Evolutionary conservation across 2,329 filamentous ascomycete genomes (phyloP), one percentile per base, ranked within the genome.

Genomic region (Nothopassalora personata): DNA sequence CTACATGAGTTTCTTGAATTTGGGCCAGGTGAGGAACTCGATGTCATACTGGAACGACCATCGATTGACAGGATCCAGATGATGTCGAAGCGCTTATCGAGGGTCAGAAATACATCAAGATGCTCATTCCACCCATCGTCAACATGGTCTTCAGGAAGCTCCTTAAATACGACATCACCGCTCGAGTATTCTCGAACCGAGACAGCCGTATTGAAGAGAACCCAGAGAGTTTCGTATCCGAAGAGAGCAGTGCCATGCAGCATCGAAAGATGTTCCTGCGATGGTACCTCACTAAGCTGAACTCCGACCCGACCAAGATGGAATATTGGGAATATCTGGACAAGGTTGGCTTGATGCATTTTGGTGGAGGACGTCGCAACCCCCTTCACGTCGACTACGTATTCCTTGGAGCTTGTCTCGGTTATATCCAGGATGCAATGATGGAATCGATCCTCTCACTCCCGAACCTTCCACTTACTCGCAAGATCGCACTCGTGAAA

Each of bases 121-220:
- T 86, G n/a, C 82, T 93, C 33, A 91, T 93, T 63, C 90, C 90
- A 1, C 86, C 89, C 49, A 83, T 94, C 23, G 89, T 93, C 69
- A 91, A 92, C 74, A 89, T 91, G 60, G 88, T 93, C 34, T 94
- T 93, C 78, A 86, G 86, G 70, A 93, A 93, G 71, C 81, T 94
- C 0, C 79, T 93, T 10, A 83, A 86, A 68, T 90, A 89, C 74
- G 90, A 93, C 71, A 90, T 93, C 72, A 94, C 90, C 4, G 88
- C 90, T 1, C 83, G 88, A 55, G 88, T 88, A 13, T 91, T 93
- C 71, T 81, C 85, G 59, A 84, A 80, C 1, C 74, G 80, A 50
- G 78, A 80, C 56, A 83, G 81, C 8, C 85, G 83, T 46, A 86
- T 85, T 62, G 86, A 90, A 65, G 86, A 85, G 0, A 84, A 86